Percentiles rank a stretch among this genome's conserved stretches.
Evolutionary conservation across 345 rosid genomes (phyloP).

Genomic region (Hibiscus mutabilis): DNA sequence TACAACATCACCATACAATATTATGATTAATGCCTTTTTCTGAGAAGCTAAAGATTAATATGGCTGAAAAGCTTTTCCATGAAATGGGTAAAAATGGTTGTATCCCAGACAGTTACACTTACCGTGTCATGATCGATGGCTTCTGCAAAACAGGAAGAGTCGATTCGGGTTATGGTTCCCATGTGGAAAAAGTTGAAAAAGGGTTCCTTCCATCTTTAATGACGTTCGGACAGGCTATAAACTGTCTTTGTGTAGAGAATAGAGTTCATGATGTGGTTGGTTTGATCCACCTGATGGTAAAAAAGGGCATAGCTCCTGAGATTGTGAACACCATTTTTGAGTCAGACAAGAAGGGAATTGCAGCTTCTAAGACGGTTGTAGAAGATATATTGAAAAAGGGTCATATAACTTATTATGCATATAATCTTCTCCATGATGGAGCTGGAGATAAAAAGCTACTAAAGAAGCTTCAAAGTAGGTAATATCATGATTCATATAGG

Average conservation of each 20-base stretch:
- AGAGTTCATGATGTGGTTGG: slow-evolving; percentile 64
- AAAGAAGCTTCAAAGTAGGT: slow-evolving; percentile 33
- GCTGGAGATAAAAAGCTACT: slow-evolving; percentile 60
- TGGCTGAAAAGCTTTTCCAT: no score
- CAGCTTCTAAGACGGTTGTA: slow-evolving; percentile 87
- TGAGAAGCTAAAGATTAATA: no score
- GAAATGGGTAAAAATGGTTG: no score
- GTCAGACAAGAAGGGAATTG: slow-evolving; percentile 61
- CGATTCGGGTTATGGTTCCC: slow-evolving; percentile 48
- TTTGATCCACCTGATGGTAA: slow-evolving; percentile 65
- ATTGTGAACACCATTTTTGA: slow-evolving; percentile 65
- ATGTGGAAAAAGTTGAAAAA: slow-evolving; percentile 44
- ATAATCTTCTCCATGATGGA: slow-evolving; percentile 80
- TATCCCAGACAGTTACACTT: slow-evolving; percentile 63
- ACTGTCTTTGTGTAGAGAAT: slow-evolving; percentile 68
- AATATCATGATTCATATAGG: slow-evolving; percentile 13
- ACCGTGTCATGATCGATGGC: slow-evolving; percentile 68
- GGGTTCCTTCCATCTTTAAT: slow-evolving; percentile 63
- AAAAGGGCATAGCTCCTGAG: slow-evolving; percentile 63
- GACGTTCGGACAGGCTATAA: slow-evolving; percentile 71
- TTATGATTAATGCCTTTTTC: no score
- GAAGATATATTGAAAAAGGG: slow-evolving; percentile 84
- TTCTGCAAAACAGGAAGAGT: slow-evolving; percentile 68
- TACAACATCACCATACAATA: no score
- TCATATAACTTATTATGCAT: slow-evolving; percentile 68